Percentiles rank a stretch among this genome's conserved stretches.
These are phyloP conservation scores for Peronospora destructor DNA, from an alignment of 352 stramenopile genomes.

Conservation along the genomic window DNA sequence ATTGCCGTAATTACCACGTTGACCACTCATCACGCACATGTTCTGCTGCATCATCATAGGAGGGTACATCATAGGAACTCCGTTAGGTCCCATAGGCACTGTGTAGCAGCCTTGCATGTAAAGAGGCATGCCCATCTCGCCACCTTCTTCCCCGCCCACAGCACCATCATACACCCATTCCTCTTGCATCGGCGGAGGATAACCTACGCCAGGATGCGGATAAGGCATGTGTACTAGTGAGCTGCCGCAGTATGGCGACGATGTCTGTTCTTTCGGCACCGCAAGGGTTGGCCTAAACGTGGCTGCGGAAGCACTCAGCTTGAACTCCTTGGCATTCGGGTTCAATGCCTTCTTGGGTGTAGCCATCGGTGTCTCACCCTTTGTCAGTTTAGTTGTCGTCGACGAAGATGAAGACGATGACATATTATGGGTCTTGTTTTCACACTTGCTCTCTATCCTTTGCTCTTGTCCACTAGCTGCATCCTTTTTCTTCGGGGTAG, in stretches of 20 bases:
- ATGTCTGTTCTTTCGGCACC: slow-evolving; percentile 20
- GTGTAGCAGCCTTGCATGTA: slow-evolving; percentile 58
- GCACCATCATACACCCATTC: slow-evolving; percentile 72
- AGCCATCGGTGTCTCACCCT: slow-evolving; percentile 11
- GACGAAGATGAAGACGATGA: slow-evolving; percentile 7
- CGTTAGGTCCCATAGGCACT: slow-evolving; percentile 49
- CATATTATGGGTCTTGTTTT: slow-evolving; percentile 15
- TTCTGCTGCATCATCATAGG: slow-evolving; percentile 66
- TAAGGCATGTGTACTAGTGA: slow-evolving; percentile 36
- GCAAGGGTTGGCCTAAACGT: slow-evolving; percentile 68
- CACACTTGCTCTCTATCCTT: slow-evolving; percentile 15
- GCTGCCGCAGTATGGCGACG: slow-evolving; percentile 45
- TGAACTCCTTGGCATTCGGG: slow-evolving; percentile 84
- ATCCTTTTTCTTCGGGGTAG: slow-evolving; percentile 24
- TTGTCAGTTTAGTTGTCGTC: slow-evolving; percentile 12
- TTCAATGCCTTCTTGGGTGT: slow-evolving; percentile 70
- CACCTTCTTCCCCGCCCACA: slow-evolving; percentile 34
- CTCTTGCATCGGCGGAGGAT: slow-evolving; percentile 40
- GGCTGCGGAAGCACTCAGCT: slow-evolving; percentile 55
- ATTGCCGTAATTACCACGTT: slow-evolving; percentile 33
- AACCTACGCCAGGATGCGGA: slow-evolving; percentile 37
- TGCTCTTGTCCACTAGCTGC: slow-evolving; percentile 17
- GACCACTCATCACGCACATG: slow-evolving; percentile 42
- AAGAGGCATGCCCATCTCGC: slow-evolving; percentile 39
- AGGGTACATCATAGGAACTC: slow-evolving; percentile 63